Base-by-base conservation (phyloP, 352 stramenopile species). In the Aphanomyces astaci region DNA sequence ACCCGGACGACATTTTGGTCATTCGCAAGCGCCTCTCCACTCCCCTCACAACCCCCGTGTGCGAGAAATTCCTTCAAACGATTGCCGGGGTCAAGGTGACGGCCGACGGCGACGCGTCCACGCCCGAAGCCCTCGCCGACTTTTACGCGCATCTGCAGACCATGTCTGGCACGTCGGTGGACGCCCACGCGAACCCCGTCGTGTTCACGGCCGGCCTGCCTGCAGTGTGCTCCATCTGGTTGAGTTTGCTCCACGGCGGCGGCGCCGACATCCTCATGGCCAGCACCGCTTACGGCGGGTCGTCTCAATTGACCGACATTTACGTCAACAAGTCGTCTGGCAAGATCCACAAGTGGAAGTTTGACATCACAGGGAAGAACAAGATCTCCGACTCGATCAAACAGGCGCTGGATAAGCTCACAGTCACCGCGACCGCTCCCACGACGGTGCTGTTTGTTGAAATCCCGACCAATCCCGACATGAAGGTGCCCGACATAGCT, bases 391-490 rank as follows among this genome's bases (percentile, higher is more conserved):
- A 45, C 25, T 52, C 49, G 22, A 71, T 72, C 30, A 69, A 66
- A 46, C 10, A 11, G n/a, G 67, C 48, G 17, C 40, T 72, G 2
- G 62, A 68, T 33, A 25, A 25, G 19, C 62, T 68, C 32, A 17
- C 24, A 28, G 25, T 60, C 1, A 53, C 28, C 7, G 36, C 32
- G 32, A 71, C 55, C 15, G 40, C 40, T 0, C 54, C 64, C 1
- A 66, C 54, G 24, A 70, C 63, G 9, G 70, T 74, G 7, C 54
- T 74, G 17, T 71, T 71, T 39, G 67, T 71, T 25, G 70, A 74
- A 24, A 74, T 74, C 33, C 70, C 70, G 17, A 74, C 70, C 54
- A 74, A 74, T 33, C 70, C 70, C 0, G 70, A 74, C 67, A 74
- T 74, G 70, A 74, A 74, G 31, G 70, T 74, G 32, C 70, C 70